Base-by-base conservation (phyloP, 768 basidiomycete genomes). In the Tylopilus felleus region DNA sequence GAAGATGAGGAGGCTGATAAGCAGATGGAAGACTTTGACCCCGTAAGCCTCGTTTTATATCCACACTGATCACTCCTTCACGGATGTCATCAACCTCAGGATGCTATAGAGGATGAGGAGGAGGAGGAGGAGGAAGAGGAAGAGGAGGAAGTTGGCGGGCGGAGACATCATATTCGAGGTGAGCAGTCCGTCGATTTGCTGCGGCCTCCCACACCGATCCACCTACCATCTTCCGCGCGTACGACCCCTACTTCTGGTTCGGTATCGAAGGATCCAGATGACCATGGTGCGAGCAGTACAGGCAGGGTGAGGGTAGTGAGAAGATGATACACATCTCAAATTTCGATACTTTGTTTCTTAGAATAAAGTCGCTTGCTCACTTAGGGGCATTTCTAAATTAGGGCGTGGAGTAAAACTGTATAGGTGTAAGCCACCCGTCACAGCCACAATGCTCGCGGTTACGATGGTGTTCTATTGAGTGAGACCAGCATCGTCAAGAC, bases 21-120 rank as follows among this genome's bases (percentile, higher is more conserved):
- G 58, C 85, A 80, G 38, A 89, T 90, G 89, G 89, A 91, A 67
- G 88, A 91, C 65, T 92, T 92, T 72, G 90, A 91, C 74, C 83
- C 84, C 46, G 90, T 90, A 70, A 58, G 82, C 28, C 4, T 22
- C 35, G 51, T 50, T 55, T 49, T 12, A 19, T 27, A 46, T 33
- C 38, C 19, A n/a, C 8, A 8, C 1, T 1, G 43, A 47, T 51
- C 25, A 16, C 38, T 38, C n/a, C 35, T 57, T 67, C 46, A 46
- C 14, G 22, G 50, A 47, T 50, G 44, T 10, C n/a, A 50, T 61
- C 33, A 14, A 48, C 38, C 36, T 45, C 57, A 83, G 82, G 82
- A 83, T 66, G 76, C 73, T 10, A 73, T 69, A 29, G 81, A 79
- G 13, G 83, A 84, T 2, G 83, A 83, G 0, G 81, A 83, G 0